Evolutionary conservation across 2,329 filamentous ascomycete species (phyloP), one percentile per base, ranked within the genome.

Genomic region (Apiospora marii): DNA sequence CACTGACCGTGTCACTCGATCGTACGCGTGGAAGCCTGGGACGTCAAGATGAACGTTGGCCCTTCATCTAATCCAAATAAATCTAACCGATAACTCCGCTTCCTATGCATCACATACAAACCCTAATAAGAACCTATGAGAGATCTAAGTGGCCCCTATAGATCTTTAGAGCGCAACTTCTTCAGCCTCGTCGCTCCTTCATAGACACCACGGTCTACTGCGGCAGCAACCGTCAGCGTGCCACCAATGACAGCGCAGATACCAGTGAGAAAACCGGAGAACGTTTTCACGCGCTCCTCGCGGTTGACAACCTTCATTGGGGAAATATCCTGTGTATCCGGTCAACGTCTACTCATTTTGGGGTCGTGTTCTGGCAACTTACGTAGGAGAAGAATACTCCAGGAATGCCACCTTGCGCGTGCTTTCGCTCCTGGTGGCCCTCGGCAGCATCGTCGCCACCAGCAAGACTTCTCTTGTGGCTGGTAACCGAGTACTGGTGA

Each of bases 221-320:
- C 96, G 7, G 97, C 96, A 14, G 96, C 96, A 24, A 99, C 96
- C 0, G 96, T 99, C 76, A 99, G 84, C 0, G 96, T 99, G 77
- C 96, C 96, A 74, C 96, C 96, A 69, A 99, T 92, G 74, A 98
- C 93, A 49, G 96, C 96, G 82, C 96, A 99, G 27, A 99, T 90
- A 68, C 96, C 96, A 0, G 96, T 96, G 73, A 99, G 84, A 87
- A 99, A 99, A 24, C 94, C 94, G 0, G 94, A 91, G 82, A 99
- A 97, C 5, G 93, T 93, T 87, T 98, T 98, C 74, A 92, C 87
- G 67, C 94, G 91, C 76, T 94, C 92, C 85, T 99, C 97, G 71
- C 95, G 93, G 86, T 99, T 99, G 84, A 99, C 93, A 74, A 99
- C 96, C 86, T 98, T 99, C 96, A 99, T 99, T 6, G 96, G 96